Conservation (phyloP, 1,139 yeast genomes). For the Suhomyces chickasaworum region DNA sequence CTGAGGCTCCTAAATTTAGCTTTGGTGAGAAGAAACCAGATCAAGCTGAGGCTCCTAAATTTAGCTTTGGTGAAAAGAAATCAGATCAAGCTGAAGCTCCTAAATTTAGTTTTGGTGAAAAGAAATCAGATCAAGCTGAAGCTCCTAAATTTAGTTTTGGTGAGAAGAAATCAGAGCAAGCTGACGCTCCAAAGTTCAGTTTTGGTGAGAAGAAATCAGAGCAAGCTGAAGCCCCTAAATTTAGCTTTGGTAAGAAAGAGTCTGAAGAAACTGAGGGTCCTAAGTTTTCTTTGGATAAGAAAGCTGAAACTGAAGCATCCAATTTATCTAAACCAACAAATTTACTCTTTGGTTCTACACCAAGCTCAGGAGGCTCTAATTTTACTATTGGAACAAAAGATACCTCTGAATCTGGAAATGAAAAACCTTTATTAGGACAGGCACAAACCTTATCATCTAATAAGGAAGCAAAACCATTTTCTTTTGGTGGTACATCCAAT, state of each 20-base stretch:
- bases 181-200: not conserved
- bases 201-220: not conserved
- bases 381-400: not conserved
- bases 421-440: not conserved
- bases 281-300: not conserved
- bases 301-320: not conserved
- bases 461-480: not conserved
- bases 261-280: not conserved
- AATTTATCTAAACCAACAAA: not conserved
- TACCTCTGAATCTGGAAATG: not conserved
- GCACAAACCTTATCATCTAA: not conserved
- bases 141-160: not conserved
- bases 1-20: not conserved
- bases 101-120: not conserved
- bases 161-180: not conserved
- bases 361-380: not conserved
- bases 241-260: conserved; percentile 1
- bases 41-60: not conserved
- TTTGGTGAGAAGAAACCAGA: conserved; percentile 1
- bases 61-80: not conserved
- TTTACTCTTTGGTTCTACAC: not conserved
- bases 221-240: conserved; percentile 5
- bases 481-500: not conserved
- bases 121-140: not conserved
- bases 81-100: not conserved